Percentiles rank a stretch among this genome's conserved stretches.
Evolutionary conservation across 371 early-diverging fungal genomes (phyloP).

Genomic region (Lichtheimia corymbifera): DNA sequence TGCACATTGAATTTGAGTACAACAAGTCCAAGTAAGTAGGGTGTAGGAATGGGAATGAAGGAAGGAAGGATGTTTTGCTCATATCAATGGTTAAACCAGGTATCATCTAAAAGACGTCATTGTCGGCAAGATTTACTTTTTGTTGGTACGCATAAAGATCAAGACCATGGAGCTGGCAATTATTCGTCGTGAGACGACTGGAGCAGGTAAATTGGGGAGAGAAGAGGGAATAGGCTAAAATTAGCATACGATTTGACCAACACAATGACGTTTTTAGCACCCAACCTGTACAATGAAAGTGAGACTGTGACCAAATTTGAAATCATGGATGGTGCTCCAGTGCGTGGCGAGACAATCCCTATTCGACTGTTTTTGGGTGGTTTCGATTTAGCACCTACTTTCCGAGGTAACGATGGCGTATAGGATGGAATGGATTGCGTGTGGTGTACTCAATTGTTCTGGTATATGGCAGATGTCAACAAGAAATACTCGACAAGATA

Average conservation of each 20-base stretch:
- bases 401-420: slow-evolving; percentile 42
- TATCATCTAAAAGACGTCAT: slow-evolving; percentile 98
- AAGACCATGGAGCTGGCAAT: slow-evolving; percentile 99
- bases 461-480: slow-evolving; percentile 66
- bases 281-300: slow-evolving; percentile 96
- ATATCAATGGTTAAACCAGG: slow-evolving; percentile 14
- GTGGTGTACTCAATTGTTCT: no score
- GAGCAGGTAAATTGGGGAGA: slow-evolving; percentile 50
- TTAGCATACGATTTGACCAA: not conserved
- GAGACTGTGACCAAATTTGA: slow-evolving; percentile 98
- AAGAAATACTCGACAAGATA: slow-evolving; percentile 97
- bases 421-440: not conserved
- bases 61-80: not conserved
- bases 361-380: slow-evolving; percentile 96
- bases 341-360: slow-evolving; percentile 97
- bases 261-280: slow-evolving; percentile 51
- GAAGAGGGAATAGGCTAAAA: not conserved
- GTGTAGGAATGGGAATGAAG: not conserved
- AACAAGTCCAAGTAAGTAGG: slow-evolving; percentile 82
- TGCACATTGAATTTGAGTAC: slow-evolving; percentile 95
- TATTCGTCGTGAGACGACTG: slow-evolving; percentile 96
- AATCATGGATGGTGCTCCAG: slow-evolving; percentile 99
- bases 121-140: slow-evolving; percentile 97
- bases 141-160: slow-evolving; percentile 98
- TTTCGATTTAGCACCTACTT: slow-evolving; percentile 94